Evolutionary conservation across 768 basidiomycete genomes (phyloP).

Genomic region (Chalciporus pseudorubinellus): DNA sequence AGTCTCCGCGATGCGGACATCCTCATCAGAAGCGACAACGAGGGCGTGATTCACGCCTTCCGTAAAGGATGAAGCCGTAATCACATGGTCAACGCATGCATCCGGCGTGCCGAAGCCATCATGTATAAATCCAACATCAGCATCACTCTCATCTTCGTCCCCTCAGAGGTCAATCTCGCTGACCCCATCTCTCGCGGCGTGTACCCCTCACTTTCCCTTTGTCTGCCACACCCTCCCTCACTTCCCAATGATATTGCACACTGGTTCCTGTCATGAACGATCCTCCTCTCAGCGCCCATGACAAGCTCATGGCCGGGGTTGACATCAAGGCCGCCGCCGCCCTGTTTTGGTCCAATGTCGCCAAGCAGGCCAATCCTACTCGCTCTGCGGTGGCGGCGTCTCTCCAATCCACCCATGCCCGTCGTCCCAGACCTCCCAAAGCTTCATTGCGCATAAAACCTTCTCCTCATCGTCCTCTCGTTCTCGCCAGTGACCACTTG

Average conservation of each 20-base stretch:
- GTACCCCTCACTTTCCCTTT: no score
- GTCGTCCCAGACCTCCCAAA: neutral
- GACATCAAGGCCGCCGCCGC: neutral
- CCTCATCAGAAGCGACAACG: no score
- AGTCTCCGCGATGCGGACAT: constrained; percentile 11
- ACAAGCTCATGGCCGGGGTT: no score
- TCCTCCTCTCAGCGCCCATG: no score
- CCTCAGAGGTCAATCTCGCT: neutral
- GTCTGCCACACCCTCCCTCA: no score
- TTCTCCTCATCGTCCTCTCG: constrained; percentile 5
- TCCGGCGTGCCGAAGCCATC: neutral
- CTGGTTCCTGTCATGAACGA: no score
- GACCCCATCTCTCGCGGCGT: neutral
- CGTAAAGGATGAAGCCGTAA: neutral
- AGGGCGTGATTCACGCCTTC: neutral
- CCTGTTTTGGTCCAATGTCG: neutral
- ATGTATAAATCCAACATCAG: neutral
- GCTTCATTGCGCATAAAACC: neutral
- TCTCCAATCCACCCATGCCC: neutral
- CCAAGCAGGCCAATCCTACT: neutral
- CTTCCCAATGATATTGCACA: no score
- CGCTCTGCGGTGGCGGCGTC: neutral
- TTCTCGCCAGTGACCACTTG: constrained; percentile 14
- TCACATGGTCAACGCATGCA: constrained; percentile 1
- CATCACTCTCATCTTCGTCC: neutral